A percentile compares a stretch with the other conserved stretches of the same genome.
phyloP scores from a whole-genome alignment of 495 filamentous ascomycete species.

The Aspergillus carlsbadensis region DNA sequence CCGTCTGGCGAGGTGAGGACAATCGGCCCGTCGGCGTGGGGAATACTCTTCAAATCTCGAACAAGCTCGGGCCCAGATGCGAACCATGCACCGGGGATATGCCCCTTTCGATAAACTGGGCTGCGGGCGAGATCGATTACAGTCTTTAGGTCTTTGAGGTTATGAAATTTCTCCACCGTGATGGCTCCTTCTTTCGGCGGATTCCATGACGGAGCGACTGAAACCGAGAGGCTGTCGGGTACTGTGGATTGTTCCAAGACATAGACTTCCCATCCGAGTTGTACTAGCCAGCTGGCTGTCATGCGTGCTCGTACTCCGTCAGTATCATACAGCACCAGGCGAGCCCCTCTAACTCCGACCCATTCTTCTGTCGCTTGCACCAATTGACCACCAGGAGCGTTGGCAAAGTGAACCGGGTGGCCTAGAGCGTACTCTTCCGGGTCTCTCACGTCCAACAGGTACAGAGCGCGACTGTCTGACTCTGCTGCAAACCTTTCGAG shows the following conservation, averaged over 20 bases:
- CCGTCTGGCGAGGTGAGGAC: too few relatives aligned
- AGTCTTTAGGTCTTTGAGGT: too few relatives aligned
- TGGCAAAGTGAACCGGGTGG: too few relatives aligned
- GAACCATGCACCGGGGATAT: conserved; percentile 1
- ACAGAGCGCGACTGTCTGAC: too few relatives aligned
- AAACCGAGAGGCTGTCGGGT: too few relatives aligned
- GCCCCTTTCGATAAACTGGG: not conserved
- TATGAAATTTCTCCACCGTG: too few relatives aligned
- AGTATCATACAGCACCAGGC: conserved; percentile 1
- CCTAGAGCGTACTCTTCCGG: too few relatives aligned
- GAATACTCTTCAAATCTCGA: not conserved
- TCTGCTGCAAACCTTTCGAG: too few relatives aligned
- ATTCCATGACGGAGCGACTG: too few relatives aligned
- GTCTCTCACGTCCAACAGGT: too few relatives aligned
- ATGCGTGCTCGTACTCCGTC: not conserved
- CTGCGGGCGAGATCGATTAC: not conserved
- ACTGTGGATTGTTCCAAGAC: not conserved
- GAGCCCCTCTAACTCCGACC: not conserved
- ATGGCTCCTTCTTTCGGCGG: too few relatives aligned
- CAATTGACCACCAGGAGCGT: too few relatives aligned
- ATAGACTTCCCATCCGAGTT: not conserved
- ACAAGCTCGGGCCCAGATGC: not conserved
- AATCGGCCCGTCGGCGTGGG: not conserved
- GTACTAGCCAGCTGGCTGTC: not conserved
- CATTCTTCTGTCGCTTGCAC: not conserved